phyloP scores from a whole-genome alignment of 176 grass and related monocot species.

The Phoenix roebelenii region DNA sequence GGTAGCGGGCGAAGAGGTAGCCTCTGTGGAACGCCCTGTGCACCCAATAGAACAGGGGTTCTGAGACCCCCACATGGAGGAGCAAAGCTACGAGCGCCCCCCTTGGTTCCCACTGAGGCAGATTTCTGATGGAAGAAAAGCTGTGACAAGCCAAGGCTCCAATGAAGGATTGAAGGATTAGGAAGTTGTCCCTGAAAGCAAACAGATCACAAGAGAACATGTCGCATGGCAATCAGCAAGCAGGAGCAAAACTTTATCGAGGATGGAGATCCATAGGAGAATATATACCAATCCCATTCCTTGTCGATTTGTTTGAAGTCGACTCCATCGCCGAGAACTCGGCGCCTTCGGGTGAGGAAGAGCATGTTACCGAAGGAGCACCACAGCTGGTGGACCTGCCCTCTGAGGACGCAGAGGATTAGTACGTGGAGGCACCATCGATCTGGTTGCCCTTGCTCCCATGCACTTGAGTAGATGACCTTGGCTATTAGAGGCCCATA shows the following conservation, averaged over 20 bases:
- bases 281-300: slow-evolving; percentile 86
- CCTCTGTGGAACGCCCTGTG: slow-evolving; percentile 54
- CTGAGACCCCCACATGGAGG: slow-evolving; percentile 45
- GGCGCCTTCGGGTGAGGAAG: slow-evolving; percentile 53
- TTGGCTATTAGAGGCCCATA: slow-evolving; percentile 61
- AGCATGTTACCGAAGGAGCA: slow-evolving; percentile 73
- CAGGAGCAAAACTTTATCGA: too few species aligned
- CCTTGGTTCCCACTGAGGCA: slow-evolving; percentile 45
- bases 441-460: slow-evolving; percentile 44
- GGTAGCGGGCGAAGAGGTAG: slow-evolving; percentile 47
- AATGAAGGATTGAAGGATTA: slow-evolving; percentile 57
- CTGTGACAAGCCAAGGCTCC: slow-evolving; percentile 36
- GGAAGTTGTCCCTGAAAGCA: slow-evolving; percentile 73
- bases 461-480: slow-evolving; percentile 40
- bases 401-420: slow-evolving; percentile 40
- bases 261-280: too few species aligned
- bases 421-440: slow-evolving; percentile 62
- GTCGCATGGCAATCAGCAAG: not conserved
- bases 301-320: slow-evolving; percentile 69
- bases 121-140: slow-evolving; percentile 39
- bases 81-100: slow-evolving; percentile 28
- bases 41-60: slow-evolving; percentile 50
- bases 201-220: not conserved
- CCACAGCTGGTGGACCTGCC: slow-evolving; percentile 36
- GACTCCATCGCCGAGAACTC: slow-evolving; percentile 48